Conservation (phyloP, 1,139 yeast species). For the Suhomyces taliae region DNA sequence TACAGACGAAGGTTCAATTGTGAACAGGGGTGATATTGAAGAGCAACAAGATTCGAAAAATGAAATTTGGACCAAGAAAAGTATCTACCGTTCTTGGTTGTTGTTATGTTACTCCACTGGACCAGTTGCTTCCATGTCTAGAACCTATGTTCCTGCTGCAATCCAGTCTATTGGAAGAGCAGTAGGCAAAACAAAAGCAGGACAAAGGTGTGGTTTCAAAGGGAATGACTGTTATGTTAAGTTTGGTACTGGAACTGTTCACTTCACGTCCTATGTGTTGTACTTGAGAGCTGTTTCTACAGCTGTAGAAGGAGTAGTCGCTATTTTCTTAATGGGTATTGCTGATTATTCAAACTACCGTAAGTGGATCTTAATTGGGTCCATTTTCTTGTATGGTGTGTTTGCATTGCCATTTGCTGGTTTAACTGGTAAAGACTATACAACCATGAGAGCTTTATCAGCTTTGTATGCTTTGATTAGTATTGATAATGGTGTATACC, state of each 20-base stretch:
- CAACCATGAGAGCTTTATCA: conserved; percentile 26
- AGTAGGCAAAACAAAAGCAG: conserved; percentile 30
- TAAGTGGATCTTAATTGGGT: conserved; percentile 31
- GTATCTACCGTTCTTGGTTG: conserved; percentile 23
- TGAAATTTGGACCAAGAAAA: conserved; percentile 19
- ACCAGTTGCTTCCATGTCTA: conserved; percentile 45
- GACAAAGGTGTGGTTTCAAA: conserved; percentile 23
- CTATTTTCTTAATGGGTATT: conserved; percentile 41
- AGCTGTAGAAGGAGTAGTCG: conserved; percentile 39
- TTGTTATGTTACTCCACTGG: conserved; percentile 35
- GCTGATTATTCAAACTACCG: conserved; percentile 46
- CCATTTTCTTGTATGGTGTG: conserved; percentile 35
- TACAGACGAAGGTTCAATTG: not conserved
- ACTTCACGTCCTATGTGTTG: conserved; percentile 38
- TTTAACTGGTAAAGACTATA: conserved; percentile 23
- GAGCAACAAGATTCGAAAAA: conserved; percentile 1
- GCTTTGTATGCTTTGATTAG: conserved; percentile 35
- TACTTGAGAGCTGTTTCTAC: conserved; percentile 42
- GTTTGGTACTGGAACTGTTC: conserved; percentile 38
- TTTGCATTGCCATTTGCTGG: conserved; percentile 43
- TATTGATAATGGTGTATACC: conserved; percentile 34
- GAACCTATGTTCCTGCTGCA: conserved; percentile 45
- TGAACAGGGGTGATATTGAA: not conserved
- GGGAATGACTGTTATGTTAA: conserved; percentile 43
- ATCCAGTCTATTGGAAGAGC: conserved; percentile 40